Base-by-base conservation (phyloP, 2,329 filamentous ascomycete species). In the Xylariomycetidae sp. region DNA sequence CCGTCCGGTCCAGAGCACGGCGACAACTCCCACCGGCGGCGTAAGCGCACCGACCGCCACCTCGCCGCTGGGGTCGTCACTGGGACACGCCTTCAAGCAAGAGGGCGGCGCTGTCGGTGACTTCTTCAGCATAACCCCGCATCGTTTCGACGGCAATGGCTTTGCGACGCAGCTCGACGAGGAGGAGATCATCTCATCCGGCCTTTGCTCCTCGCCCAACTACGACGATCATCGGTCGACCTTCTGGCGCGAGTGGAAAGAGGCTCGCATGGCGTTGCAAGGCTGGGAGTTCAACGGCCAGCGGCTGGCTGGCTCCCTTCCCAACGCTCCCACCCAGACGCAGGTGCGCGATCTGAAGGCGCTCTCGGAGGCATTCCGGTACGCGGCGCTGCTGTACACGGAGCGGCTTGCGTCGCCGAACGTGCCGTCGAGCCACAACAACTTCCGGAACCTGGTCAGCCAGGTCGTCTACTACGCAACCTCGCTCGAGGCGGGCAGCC, bases 201-300 rank as follows among this genome's bases (percentile, higher is more conserved):
- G 61, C 25, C 43, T 63, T 31, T 58, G 59, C 40, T 63, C 64
- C 1, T 57, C 68, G 4, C 52, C 67, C 7, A 56, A 63, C 6
- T 68, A 71, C 43, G 72, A 81, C 34, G 77, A 84, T 48, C 65
- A 74, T 28, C 70, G 74, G 24, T 67, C 70, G 23, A 66, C 65
- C n/a, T 93, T 93, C 58, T 93, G 86, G 87, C 66, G 70, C 18
- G 87, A 93, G 58, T 95, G 88, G 88, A 82, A 81, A 53, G 80
- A 86, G 32, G 76, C 88, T 4, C 83, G 85, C 18, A 70, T 76
- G 28, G 76, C 80, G 4, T 74, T 95, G 7, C 82, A 89, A 54
- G 76, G 76, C 42, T 95, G 88, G 88, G 75, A 87, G 43, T 85
- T 92, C 49, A 74, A 84, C 44, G 58, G 72, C 0, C 57, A 65